Evolutionary conservation across 2,329 filamentous ascomycete species (phyloP).

Genomic region (Sporothrix brasiliensis): DNA sequence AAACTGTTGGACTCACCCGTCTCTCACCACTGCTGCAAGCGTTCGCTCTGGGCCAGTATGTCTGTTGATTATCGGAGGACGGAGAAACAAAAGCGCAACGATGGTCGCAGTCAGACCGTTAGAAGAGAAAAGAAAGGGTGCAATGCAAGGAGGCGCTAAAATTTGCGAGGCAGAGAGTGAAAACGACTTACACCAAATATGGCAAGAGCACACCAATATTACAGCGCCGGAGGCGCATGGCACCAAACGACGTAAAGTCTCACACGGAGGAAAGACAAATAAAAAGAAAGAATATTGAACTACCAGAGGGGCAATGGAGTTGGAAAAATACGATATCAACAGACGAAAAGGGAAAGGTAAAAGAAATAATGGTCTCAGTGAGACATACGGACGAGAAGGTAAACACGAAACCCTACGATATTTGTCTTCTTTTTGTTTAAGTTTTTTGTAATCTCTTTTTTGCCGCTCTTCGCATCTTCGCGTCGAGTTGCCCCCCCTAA

Average conservation of each 20-base stretch:
- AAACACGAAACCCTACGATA: neutral
- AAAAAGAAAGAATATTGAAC: constrained; percentile 19
- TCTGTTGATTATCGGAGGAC: neutral
- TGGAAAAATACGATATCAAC: neutral
- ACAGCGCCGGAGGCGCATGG: neutral
- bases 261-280: neutral
- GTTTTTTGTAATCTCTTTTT: neutral
- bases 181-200: constrained; percentile 6
- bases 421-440: neutral
- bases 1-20: constrained; percentile 1
- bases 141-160: constrained; percentile 9
- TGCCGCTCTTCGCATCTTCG: neutral
- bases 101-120: neutral
- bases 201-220: neutral
- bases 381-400: constrained; percentile 9
- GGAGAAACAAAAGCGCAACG: neutral
- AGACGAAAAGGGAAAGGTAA: neutral
- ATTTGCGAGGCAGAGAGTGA: neutral
- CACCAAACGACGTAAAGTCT: neutral
- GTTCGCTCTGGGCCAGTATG: neutral
- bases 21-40: neutral
- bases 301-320: neutral
- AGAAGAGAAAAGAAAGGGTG: neutral
- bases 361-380: neutral
- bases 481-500: constrained; percentile 2